phyloP scores from a whole-genome alignment of 352 stramenopile genomes.

The Phytopythium helicoides region DNA sequence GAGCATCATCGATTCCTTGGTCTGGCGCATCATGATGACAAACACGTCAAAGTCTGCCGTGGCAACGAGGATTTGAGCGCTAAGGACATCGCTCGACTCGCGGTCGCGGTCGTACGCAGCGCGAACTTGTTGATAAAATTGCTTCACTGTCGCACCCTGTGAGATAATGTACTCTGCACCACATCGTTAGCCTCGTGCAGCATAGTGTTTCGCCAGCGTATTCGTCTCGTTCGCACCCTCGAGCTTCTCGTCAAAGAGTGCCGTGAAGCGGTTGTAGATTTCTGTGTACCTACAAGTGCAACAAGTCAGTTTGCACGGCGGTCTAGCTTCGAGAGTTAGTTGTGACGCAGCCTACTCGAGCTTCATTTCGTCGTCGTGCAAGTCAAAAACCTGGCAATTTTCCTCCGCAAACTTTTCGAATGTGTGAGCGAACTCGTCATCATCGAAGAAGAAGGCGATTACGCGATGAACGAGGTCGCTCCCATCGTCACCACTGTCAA shows the following conservation, averaged over 20 bases:
- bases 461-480: slow-evolving; percentile 55
- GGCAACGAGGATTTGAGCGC: slow-evolving; percentile 74
- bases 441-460: slow-evolving; percentile 77
- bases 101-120: slow-evolving; percentile 53
- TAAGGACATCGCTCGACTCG: slow-evolving; percentile 60
- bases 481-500: slow-evolving; percentile 20
- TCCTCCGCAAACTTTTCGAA: slow-evolving; percentile 71
- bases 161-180: slow-evolving; percentile 64
- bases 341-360: too few species aligned
- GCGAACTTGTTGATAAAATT: slow-evolving; percentile 68
- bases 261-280: slow-evolving; percentile 77
- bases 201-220: too few species aligned
- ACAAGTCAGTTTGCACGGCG: too few species aligned
- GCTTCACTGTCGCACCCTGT: slow-evolving; percentile 50
- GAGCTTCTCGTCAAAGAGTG: slow-evolving; percentile 74
- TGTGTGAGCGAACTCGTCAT: slow-evolving; percentile 70
- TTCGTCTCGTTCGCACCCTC: too few species aligned
- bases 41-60: slow-evolving; percentile 82
- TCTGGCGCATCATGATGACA: slow-evolving; percentile 83
- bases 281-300: slow-evolving; percentile 62
- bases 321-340: too few species aligned
- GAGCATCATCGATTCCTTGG: slow-evolving; percentile 59
- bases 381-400: slow-evolving; percentile 60
- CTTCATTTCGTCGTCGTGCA: slow-evolving; percentile 79
- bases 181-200: too few species aligned